A percentile compares a stretch with the other conserved stretches of the same genome.
Evolutionary conservation across 306 rosid genomes (phyloP).

Genomic region (Pyrus communis): DNA sequence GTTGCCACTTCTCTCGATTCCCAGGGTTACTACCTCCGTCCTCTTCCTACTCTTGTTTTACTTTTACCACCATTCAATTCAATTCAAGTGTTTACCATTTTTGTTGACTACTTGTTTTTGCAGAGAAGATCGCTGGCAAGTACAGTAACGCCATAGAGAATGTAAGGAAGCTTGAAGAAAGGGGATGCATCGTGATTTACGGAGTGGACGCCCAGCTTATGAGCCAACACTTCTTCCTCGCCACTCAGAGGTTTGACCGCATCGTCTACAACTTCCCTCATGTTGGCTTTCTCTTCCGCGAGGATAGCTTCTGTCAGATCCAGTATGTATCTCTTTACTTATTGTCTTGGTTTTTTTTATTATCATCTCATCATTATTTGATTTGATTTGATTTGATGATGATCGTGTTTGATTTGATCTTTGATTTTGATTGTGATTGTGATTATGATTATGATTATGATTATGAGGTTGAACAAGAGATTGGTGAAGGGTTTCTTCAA

Average conservation of each 20-base stretch:
- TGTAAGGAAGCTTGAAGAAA: constrained; percentile 67
- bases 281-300: constrained; percentile 68
- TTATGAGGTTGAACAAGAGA: constrained; percentile 60
- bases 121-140: constrained; percentile 49
- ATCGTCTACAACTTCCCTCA: constrained; percentile 82
- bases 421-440: background rate
- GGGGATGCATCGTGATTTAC: constrained; percentile 45
- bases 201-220: constrained; percentile 61
- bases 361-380: background rate
- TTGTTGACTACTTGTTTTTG: background rate
- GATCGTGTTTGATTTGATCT: background rate
- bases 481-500: constrained; percentile 55
- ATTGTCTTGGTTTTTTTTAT: background rate
- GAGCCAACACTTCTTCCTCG: constrained; percentile 68
- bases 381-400: too few relatives aligned
- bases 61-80: background rate
- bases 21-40: constrained; percentile 26
- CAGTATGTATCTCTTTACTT: constrained; percentile 25
- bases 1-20: constrained; percentile 77
- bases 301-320: constrained; percentile 63
- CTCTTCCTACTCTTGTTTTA: background rate
- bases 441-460: background rate
- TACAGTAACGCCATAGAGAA: constrained; percentile 50
- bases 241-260: constrained; percentile 72
- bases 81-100: background rate